A percentile compares a stretch with the other conserved stretches of the same genome.
phyloP scores from a whole-genome alignment of 1,284 basidiomycete genomes.

The Leccinum angustisporum region DNA sequence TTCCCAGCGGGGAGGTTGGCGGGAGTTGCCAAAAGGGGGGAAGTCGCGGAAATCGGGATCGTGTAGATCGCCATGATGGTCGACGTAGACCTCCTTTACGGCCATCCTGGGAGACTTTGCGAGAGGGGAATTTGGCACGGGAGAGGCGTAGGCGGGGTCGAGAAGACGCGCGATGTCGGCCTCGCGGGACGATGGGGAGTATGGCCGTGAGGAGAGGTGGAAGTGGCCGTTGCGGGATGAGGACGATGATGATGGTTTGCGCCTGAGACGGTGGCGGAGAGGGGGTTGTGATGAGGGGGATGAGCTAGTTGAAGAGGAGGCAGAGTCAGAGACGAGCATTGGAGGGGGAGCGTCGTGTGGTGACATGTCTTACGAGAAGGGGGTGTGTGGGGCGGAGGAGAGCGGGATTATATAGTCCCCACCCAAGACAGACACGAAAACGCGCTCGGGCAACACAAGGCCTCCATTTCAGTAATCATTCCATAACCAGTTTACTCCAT shows the following conservation, averaged over 20 bases:
- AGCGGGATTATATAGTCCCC: conserved; percentile 34
- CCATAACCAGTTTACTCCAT: conserved; percentile 27
- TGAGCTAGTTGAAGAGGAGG: conserved; percentile 21
- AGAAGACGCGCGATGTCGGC: conserved; percentile 60
- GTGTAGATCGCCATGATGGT: conserved; percentile 60
- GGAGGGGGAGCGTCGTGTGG: conserved; percentile 2
- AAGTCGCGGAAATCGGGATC: conserved; percentile 70
- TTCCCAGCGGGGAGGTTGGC: conserved; percentile 24
- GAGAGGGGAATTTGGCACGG: conserved; percentile 31
- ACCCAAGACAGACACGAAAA: conserved; percentile 30
- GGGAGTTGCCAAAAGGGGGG: conserved; percentile 37
- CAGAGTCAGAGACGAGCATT: conserved; percentile 22
- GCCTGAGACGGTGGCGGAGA: conserved; percentile 24
- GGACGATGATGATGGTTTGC: conserved; percentile 29
- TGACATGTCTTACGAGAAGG: neutral
- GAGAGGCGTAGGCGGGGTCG: conserved; percentile 59
- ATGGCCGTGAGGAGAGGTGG: conserved; percentile 22
- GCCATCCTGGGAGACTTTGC: conserved; percentile 25
- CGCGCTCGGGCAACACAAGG: conserved; percentile 23
- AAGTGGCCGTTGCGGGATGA: conserved; percentile 13
- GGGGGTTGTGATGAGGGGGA: conserved; percentile 21
- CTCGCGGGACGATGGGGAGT: conserved; percentile 34
- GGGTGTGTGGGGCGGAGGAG: conserved; percentile 14
- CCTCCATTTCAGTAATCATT: conserved; percentile 33
- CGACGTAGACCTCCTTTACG: conserved; percentile 48